Percentiles rank a stretch among this genome's conserved stretches.
These are phyloP conservation scores for Oldenlandia corymbosa DNA, from an alignment of 257 asterid genomes.

Conservation along the genomic window DNA sequence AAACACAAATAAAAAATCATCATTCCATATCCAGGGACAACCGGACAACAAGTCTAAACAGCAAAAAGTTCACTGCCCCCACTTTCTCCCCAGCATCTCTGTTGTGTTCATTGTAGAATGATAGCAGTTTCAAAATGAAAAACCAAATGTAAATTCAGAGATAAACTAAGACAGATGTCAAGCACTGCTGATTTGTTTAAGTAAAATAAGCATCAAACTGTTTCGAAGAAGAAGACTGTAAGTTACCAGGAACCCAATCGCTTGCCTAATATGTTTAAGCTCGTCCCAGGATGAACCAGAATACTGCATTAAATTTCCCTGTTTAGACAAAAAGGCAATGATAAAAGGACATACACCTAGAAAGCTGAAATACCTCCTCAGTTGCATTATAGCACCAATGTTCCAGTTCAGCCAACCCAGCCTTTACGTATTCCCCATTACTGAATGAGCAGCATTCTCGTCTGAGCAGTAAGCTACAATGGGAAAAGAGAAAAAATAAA, in stretches of 20 bases:
- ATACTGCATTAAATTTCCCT: slow-evolving; percentile 52
- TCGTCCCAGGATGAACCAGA: slow-evolving; percentile 99
- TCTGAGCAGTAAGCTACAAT: slow-evolving; percentile 77
- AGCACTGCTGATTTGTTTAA: background rate
- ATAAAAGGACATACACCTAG: background rate
- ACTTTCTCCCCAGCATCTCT: background rate
- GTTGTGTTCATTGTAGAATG: background rate
- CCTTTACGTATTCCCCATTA: slow-evolving; percentile 96
- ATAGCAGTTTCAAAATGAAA: background rate
- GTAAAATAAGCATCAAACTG: background rate
- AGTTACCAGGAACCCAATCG: slow-evolving; percentile 96
- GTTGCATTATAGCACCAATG: slow-evolving; percentile 99
- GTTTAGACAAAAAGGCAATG: slow-evolving; percentile 19
- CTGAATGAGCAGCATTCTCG: slow-evolving; percentile 99
- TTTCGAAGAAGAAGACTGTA: slow-evolving; percentile 14
- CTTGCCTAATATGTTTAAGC: slow-evolving; percentile 97
- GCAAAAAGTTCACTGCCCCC: background rate
- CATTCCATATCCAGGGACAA: background rate
- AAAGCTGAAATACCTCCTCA: slow-evolving; percentile 60
- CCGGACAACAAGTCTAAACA: no score
- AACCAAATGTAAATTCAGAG: background rate
- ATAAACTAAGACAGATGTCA: background rate
- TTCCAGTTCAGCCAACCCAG: slow-evolving; percentile 97
- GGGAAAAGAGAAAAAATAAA: no score
- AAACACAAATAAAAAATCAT: slow-evolving; percentile 17